Conservation (phyloP, 495 filamentous ascomycete species). For the Chaetomidium leptoderma region DNA sequence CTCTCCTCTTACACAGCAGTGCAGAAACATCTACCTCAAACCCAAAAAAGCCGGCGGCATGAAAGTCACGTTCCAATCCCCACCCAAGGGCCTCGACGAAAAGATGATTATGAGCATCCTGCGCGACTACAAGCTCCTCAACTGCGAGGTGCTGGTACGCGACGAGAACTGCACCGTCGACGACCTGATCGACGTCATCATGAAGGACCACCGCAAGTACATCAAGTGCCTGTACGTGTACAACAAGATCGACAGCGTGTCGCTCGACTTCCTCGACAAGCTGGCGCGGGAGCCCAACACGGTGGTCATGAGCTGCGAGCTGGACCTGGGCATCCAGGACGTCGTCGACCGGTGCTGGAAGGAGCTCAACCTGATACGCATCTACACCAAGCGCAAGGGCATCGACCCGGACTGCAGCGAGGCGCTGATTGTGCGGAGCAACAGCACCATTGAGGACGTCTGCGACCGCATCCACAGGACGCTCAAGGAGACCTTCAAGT, state of each 20-base stretch:
- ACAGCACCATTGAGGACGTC: constrained; percentile 91
- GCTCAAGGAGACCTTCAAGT: constrained; percentile 98
- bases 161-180: constrained; percentile 96
- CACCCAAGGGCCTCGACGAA: constrained; percentile 88
- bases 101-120: constrained; percentile 97
- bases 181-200: constrained; percentile 96
- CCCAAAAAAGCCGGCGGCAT: constrained; percentile 93
- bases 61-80: constrained; percentile 92
- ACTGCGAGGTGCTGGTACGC: constrained; percentile 91
- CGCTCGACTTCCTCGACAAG: constrained; percentile 85
- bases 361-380: constrained; percentile 81
- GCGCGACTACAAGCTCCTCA: constrained; percentile 97
- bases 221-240: constrained; percentile 96
- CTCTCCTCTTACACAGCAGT: constrained; percentile 10
- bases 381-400: constrained; percentile 97
- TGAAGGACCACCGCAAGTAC: constrained; percentile 98
- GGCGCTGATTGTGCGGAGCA: constrained; percentile 85
- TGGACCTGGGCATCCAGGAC: constrained; percentile 93
- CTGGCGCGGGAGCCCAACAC: constrained; percentile 91
- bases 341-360: constrained; percentile 95
- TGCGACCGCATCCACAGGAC: constrained; percentile 94
- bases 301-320: constrained; percentile 95
- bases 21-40: constrained; percentile 97
- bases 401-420: constrained; percentile 86
- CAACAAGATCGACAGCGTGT: constrained; percentile 99